phyloP scores from a whole-genome alignment of 768 basidiomycete genomes.

The Amanita polypyramis region DNA sequence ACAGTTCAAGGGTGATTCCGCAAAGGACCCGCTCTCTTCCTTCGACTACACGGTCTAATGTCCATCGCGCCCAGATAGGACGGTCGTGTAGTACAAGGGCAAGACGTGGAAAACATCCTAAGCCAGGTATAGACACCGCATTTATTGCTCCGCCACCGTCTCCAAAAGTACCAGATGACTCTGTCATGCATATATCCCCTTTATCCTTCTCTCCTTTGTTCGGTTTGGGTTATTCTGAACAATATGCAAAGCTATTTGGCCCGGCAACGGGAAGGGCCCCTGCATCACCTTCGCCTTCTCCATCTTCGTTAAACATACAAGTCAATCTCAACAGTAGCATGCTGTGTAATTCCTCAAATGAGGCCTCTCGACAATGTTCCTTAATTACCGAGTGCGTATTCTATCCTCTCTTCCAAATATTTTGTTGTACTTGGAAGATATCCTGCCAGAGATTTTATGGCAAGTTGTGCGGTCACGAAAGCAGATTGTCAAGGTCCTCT shows the following conservation, averaged over 20 bases:
- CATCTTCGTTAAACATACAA: neutral
- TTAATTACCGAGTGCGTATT: neutral
- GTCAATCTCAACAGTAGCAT: too few relatives aligned
- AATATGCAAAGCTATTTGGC: neutral
- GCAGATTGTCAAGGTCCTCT: neutral
- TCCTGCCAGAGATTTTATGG: neutral
- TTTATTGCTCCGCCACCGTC: neutral
- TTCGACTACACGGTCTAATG: neutral
- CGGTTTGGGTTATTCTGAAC: neutral
- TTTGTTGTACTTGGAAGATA: neutral
- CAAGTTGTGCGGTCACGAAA: neutral
- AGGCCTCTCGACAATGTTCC: neutral
- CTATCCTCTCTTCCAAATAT: neutral
- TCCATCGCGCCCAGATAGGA: neutral
- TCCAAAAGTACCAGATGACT: neutral
- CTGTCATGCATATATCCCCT: neutral
- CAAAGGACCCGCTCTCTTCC: conserved; percentile 4
- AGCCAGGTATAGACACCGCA: neutral
- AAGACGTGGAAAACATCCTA: neutral
- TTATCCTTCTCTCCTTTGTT: neutral
- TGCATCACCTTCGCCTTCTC: neutral
- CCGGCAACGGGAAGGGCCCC: neutral
- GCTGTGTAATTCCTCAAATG: neutral
- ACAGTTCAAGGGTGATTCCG: conserved; percentile 6
- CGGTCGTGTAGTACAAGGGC: conserved; percentile 2